Conservation (phyloP, 495 filamentous ascomycete species). For the Achaetomiella virescens region DNA sequence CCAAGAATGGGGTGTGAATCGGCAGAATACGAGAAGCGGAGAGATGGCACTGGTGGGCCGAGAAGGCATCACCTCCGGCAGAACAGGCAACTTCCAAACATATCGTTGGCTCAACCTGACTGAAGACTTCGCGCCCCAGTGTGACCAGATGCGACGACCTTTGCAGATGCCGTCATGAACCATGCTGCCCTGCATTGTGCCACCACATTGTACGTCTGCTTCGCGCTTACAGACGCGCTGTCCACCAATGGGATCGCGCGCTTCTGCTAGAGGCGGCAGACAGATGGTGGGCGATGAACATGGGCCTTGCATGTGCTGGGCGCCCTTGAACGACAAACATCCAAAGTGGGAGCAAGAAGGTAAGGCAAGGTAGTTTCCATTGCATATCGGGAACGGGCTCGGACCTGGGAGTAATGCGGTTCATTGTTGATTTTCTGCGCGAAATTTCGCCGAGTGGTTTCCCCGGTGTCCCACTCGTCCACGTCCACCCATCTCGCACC, state of each 20-base stretch:
- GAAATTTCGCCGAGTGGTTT: no score
- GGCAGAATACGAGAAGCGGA: not conserved
- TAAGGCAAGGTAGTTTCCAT: no score
- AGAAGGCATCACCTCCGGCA: not conserved
- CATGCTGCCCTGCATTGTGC: constrained; percentile 4
- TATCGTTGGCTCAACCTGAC: not conserved
- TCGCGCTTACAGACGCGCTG: constrained; percentile 3
- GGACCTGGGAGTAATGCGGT: no score
- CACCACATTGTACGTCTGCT: not conserved
- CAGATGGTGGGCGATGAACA: not conserved
- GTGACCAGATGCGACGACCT: constrained; percentile 3
- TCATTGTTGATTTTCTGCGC: no score
- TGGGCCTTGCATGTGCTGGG: no score
- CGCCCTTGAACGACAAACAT: no score
- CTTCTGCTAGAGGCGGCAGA: not conserved
- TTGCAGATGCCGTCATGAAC: constrained; percentile 14
- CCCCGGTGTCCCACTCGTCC: no score
- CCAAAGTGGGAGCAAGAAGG: no score
- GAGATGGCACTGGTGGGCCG: no score
- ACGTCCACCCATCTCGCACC: no score
- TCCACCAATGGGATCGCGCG: not conserved
- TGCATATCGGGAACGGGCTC: no score
- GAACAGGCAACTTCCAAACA: not conserved
- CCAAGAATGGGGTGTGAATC: not conserved
- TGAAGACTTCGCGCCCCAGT: not conserved